A percentile compares a stretch with the other conserved stretches of the same genome.
phyloP scores from a whole-genome alignment of 2,329 filamentous ascomycete species.

The Endothia cerciana region DNA sequence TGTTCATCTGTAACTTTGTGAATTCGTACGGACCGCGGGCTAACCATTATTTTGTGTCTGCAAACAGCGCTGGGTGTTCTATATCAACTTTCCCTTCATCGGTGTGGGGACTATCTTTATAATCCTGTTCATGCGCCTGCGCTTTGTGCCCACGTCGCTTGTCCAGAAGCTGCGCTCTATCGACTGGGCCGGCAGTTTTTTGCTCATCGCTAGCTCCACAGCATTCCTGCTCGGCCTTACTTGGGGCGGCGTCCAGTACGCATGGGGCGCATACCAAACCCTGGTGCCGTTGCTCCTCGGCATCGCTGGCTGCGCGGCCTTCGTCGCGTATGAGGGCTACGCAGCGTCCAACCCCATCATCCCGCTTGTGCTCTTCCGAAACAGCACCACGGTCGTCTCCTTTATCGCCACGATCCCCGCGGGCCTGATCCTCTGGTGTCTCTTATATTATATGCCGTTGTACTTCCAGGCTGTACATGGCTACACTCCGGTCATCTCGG shows the following conservation, averaged over 20 bases:
- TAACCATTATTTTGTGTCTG: too few species aligned
- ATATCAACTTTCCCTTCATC: constrained; percentile 11
- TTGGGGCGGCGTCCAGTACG: constrained; percentile 16
- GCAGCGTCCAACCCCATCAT: too few species aligned
- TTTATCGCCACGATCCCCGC: too few species aligned
- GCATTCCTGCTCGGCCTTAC: constrained; percentile 11
- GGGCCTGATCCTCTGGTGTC: too few species aligned
- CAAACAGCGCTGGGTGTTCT: constrained; percentile 17
- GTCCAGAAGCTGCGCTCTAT: not conserved
- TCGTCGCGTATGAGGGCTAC: too few species aligned
- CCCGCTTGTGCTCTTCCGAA: too few species aligned
- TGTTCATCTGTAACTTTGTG: not conserved
- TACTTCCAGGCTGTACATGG: constrained; percentile 33
- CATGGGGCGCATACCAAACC: constrained; percentile 9
- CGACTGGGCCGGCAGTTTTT: constrained; percentile 12
- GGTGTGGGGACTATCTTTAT: constrained; percentile 4
- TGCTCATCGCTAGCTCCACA: not conserved
- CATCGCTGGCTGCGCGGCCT: not conserved
- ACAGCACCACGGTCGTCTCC: too few species aligned
- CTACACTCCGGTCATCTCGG: constrained; percentile 27
- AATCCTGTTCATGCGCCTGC: not conserved
- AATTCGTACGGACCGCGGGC: too few species aligned
- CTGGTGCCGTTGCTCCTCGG: constrained; percentile 16
- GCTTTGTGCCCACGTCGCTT: not conserved
- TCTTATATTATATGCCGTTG: constrained; percentile 30